Conservation (phyloP, 495 filamentous ascomycete genomes). For the Aeminium ludgeri region DNA sequence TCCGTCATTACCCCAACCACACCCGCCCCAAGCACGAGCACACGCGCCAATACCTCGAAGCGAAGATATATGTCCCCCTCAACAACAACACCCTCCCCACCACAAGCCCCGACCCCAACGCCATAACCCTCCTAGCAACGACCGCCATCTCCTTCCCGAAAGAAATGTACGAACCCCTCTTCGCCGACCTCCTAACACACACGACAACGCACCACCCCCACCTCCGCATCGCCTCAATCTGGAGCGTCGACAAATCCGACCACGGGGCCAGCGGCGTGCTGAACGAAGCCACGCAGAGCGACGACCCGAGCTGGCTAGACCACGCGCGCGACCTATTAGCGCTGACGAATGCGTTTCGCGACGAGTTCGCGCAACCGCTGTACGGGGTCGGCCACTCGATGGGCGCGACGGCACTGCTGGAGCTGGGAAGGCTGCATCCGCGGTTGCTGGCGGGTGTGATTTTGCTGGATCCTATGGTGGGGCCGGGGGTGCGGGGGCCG, state of each 20-base stretch:
- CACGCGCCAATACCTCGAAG: constrained; percentile 43
- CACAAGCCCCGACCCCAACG: constrained; percentile 46
- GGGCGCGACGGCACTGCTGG: constrained; percentile 50
- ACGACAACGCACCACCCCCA: constrained; percentile 36
- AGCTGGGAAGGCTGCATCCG: constrained; percentile 44
- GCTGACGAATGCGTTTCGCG: constrained; percentile 61
- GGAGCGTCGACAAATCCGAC: constrained; percentile 68
- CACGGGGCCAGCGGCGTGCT: constrained; percentile 60
- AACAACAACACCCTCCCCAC: too few species aligned
- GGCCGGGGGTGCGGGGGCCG: not conserved
- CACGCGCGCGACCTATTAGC: constrained; percentile 64
- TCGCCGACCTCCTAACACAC: constrained; percentile 50
- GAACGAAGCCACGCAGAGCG: constrained; percentile 56
- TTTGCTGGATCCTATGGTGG: constrained; percentile 57
- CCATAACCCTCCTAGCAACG: constrained; percentile 67
- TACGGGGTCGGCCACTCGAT: constrained; percentile 73
- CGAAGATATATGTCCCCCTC: constrained; percentile 72
- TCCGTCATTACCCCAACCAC: constrained; percentile 21
- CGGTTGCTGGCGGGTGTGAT: constrained; percentile 55
- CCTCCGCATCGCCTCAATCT: constrained; percentile 62
- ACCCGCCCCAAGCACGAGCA: constrained; percentile 40
- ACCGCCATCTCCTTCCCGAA: constrained; percentile 90
- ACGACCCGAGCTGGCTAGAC: constrained; percentile 50
- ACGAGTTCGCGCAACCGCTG: constrained; percentile 60
- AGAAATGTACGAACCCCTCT: constrained; percentile 81